A percentile compares a stretch with the other conserved stretches of the same genome.
These are phyloP conservation scores for Hericium rajendrae DNA, from an alignment of 768 basidiomycete species.

Conservation along the genomic window DNA sequence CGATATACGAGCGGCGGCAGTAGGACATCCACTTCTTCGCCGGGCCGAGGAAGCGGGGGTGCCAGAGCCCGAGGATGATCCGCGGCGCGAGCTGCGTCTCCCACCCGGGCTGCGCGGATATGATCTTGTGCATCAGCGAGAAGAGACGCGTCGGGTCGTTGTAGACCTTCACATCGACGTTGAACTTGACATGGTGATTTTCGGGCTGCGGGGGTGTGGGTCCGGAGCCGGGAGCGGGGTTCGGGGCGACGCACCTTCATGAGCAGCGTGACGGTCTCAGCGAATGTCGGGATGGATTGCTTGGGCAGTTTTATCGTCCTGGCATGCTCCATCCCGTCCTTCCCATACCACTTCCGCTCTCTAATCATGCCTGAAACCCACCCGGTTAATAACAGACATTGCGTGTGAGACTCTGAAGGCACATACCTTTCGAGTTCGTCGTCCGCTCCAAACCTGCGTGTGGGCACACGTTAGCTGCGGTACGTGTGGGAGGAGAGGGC, in stretches of 20 bases:
- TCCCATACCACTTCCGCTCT: constrained; percentile 38
- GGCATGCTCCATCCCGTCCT: constrained; percentile 58
- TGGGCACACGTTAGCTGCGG: neutral
- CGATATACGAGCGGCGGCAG: constrained; percentile 80
- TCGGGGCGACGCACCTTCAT: constrained; percentile 47
- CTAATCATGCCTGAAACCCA: constrained; percentile 42
- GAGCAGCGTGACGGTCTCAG: constrained; percentile 68
- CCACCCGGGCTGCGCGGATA: constrained; percentile 60
- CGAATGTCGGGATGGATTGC: constrained; percentile 89
- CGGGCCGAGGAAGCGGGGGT: constrained; percentile 76
- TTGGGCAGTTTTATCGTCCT: constrained; percentile 71
- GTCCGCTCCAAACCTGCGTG: constrained; percentile 62
- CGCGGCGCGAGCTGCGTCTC: constrained; percentile 70
- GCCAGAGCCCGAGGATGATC: constrained; percentile 79
- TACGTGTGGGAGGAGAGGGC: neutral
- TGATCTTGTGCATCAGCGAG: constrained; percentile 59
- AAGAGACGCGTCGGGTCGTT: constrained; percentile 88
- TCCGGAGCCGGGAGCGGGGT: neutral
- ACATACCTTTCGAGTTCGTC: constrained; percentile 62
- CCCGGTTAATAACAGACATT: constrained; percentile 10
- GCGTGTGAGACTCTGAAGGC: neutral
- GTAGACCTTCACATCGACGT: constrained; percentile 91
- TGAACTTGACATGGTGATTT: constrained; percentile 66
- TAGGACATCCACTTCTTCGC: constrained; percentile 75
- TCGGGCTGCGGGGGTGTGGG: constrained; percentile 41